phyloP scores from a whole-genome alignment of 1,139 yeast species.

The Sporopachydermia cereana region DNA sequence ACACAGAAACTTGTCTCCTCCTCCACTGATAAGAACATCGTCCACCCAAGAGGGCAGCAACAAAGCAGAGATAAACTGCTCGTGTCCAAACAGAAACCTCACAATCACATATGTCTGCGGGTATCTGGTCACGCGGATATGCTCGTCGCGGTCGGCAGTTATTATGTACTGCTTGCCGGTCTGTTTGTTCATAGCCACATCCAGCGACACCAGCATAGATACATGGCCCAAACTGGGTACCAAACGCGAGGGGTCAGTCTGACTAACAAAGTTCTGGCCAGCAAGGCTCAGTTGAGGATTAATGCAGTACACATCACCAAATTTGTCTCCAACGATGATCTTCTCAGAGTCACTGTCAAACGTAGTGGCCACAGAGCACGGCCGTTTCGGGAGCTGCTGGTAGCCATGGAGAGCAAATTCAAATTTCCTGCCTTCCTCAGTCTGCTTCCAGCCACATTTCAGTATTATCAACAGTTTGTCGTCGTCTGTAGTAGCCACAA shows the following conservation, averaged over 20 bases:
- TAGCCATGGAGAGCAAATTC: constrained; percentile 26
- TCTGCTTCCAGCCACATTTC: not conserved
- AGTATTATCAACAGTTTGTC: constrained; percentile 52
- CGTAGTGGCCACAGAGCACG: constrained; percentile 64
- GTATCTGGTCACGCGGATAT: constrained; percentile 73
- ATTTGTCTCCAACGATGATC: constrained; percentile 82
- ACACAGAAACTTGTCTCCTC: constrained; percentile 75
- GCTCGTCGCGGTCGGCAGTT: constrained; percentile 94
- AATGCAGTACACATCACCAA: constrained; percentile 77
- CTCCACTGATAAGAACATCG: constrained; percentile 57
- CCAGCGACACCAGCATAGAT: constrained; percentile 79
- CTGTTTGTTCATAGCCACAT: constrained; percentile 29
- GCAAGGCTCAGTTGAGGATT: constrained; percentile 12
- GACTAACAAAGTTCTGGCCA: constrained; percentile 17
- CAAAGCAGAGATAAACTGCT: constrained; percentile 63
- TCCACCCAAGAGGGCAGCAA: constrained; percentile 39
- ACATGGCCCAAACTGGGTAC: constrained; percentile 88
- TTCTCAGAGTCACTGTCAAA: constrained; percentile 29
- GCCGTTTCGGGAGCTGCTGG: constrained; percentile 80
- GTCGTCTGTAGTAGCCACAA: constrained; percentile 68
- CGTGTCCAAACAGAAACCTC: constrained; percentile 80
- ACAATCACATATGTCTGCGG: constrained; percentile 74
- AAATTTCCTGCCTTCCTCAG: not conserved
- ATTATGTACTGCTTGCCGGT: constrained; percentile 44
- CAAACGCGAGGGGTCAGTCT: constrained; percentile 32